Base-by-base conservation (phyloP, 371 early-diverging fungal species). In the Gilbertella persicaria region DNA sequence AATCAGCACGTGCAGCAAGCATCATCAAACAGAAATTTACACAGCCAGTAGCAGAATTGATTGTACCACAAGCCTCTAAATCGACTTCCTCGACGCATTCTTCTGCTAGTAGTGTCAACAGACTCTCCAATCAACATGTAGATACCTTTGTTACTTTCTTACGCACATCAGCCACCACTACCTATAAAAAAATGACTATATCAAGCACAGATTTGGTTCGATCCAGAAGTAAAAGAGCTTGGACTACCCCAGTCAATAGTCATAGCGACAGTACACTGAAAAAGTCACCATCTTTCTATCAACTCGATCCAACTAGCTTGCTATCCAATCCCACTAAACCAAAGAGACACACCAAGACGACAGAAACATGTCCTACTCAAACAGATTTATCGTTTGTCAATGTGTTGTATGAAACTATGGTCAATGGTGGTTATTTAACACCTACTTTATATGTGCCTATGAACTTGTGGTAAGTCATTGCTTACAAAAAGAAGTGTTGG, bases 381-480 rank as follows among this genome's bases (percentile, higher is more conserved):
- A 50, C 1, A 26, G 19, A 20, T 20, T 20, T 57, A 20, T 16
- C 5, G 5, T 41, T 67, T 0, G 61, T 64, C 45, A 35, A 62
- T 12, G 48, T 62, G 5, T n/a, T 67, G 1, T 35, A 43, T 6
- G 50, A 53, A 35, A 56, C 62, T 33, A 65, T 71, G 52, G 41
- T 44, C n/a, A 38, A 61, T n/a, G 72, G 72, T 19, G 68, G 68
- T 10, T 63, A 60, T 45, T 21, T 72, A 7, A 65, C 66, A 2
- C 46, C 47, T n/a, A 33, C 51, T 3, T 29, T 72, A 4, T 59
- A 68, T 59, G 47, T 58, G 5, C 72, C 72, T 3, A 65, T 60
- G 42, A 58, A 72, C 43, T 26, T 72, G 37, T 72, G 72, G 72
- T 66, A 63, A 46, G 16, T 53, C 20, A 25, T 7, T 19, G 13